Evolutionary conservation across 805 yeast genomes (phyloP).

Genomic region (Saccharomycopsis fermentans): DNA sequence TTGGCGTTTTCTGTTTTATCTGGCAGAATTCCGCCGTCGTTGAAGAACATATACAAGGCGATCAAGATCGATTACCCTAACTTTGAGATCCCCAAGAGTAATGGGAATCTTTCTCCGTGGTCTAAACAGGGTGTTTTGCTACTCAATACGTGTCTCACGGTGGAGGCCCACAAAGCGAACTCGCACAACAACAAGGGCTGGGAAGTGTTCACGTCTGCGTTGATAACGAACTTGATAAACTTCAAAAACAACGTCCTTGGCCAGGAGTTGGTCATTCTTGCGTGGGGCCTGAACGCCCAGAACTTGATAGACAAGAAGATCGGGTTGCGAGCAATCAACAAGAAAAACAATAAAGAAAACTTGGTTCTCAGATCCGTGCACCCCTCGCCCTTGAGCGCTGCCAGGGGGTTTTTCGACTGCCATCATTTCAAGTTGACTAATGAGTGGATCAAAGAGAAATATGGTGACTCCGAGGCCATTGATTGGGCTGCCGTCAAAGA

Average conservation of each 20-base stretch:
- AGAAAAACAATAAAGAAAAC: constrained; percentile 26
- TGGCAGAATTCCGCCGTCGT: constrained; percentile 80
- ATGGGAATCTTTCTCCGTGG: constrained; percentile 75
- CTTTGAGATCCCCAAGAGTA: constrained; percentile 47
- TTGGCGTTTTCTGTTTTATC: constrained; percentile 73
- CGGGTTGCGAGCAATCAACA: constrained; percentile 26
- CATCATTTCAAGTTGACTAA: constrained; percentile 68
- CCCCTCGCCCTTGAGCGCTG: constrained; percentile 91
- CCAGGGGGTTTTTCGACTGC: constrained; percentile 74
- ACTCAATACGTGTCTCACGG: constrained; percentile 83
- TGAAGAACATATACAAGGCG: constrained; percentile 78
- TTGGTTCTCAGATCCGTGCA: constrained; percentile 68
- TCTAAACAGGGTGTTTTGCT: constrained; percentile 78
- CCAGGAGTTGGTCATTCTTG: constrained; percentile 60
- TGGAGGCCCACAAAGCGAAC: constrained; percentile 85
- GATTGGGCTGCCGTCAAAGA: constrained; percentile 42
- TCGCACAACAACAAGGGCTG: constrained; percentile 88
- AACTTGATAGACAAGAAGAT: constrained; percentile 34
- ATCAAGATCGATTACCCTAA: constrained; percentile 58
- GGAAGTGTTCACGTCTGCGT: constrained; percentile 80
- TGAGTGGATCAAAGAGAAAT: constrained; percentile 52
- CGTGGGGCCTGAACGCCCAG: constrained; percentile 76
- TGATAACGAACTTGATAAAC: constrained; percentile 42
- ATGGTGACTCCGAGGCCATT: constrained; percentile 36
- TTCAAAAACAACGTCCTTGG: constrained; percentile 33